A percentile compares a stretch with the other conserved stretches of the same genome.
These are phyloP conservation scores for Venturia aucupariae DNA, from an alignment of 2,329 filamentous ascomycete genomes.

Conservation along the genomic window DNA sequence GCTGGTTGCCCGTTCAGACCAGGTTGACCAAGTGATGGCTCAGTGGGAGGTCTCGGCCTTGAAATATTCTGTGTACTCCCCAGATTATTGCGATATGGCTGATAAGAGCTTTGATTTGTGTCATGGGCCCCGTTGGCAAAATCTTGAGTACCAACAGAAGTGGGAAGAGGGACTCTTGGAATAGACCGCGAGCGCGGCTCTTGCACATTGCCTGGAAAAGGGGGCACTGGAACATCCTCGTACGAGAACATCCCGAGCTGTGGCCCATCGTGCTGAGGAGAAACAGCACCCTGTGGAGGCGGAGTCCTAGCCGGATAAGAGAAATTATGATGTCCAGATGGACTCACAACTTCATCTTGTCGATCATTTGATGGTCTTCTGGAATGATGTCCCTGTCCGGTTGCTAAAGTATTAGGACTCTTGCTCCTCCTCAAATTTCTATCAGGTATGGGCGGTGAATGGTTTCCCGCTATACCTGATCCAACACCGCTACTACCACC, in stretches of 20 bases:
- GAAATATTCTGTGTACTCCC: background rate
- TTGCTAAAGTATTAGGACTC: background rate
- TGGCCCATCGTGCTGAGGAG: background rate
- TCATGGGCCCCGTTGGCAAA: background rate
- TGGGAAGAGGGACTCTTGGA: background rate
- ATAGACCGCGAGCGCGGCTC: background rate
- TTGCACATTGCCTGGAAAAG: background rate
- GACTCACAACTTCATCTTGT: background rate
- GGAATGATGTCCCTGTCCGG: background rate
- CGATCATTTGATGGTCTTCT: background rate
- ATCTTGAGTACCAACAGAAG: background rate
- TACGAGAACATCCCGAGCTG: background rate
- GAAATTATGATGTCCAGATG: constrained; percentile 9
- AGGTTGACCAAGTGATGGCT: constrained; percentile 10
- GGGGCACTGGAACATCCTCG: background rate
- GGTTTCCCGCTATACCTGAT: background rate
- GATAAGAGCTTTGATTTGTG: background rate
- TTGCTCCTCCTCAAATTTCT: constrained; percentile 1
- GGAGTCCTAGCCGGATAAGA: constrained; percentile 11
- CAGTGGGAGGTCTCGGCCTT: constrained; percentile 10
- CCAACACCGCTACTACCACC: background rate
- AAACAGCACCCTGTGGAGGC: background rate
- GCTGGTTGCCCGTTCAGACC: constrained; percentile 5
- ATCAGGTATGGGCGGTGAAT: background rate
- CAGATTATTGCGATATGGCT: constrained; percentile 3